phyloP scores from a whole-genome alignment of 1,284 basidiomycete genomes.

The Macrocystidia cucumis region DNA sequence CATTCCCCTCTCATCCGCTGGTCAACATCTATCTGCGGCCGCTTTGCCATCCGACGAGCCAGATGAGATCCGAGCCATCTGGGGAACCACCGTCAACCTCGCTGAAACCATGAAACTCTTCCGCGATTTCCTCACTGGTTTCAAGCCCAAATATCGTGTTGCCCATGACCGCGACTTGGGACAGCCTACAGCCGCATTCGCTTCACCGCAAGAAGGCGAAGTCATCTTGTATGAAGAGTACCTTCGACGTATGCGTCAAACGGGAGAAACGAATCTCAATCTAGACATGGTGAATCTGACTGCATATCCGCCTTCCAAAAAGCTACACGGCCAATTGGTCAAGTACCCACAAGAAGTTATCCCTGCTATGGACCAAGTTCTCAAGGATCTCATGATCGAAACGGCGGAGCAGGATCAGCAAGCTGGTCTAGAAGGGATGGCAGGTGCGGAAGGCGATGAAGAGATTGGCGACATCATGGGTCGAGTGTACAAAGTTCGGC shows the following conservation, averaged over 20 bases:
- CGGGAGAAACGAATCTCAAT: conserved; percentile 89
- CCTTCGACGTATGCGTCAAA: conserved; percentile 81
- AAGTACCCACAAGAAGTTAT: conserved; percentile 97
- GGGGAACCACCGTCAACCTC: conserved; percentile 94
- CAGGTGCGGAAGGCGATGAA: conserved; percentile 63
- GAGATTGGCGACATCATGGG: conserved; percentile 77
- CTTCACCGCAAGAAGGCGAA: conserved; percentile 63
- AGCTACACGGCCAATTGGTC: conserved; percentile 72
- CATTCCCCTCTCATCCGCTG: conserved; percentile 56
- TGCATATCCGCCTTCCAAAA: conserved; percentile 81
- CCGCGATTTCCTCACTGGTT: conserved; percentile 83
- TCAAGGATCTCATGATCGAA: conserved; percentile 88
- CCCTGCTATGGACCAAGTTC: conserved; percentile 93
- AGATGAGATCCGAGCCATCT: conserved; percentile 84
- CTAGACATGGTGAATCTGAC: conserved; percentile 87
- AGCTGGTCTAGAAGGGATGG: conserved; percentile 60
- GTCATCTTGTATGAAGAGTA: conserved; percentile 76
- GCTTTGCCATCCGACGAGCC: conserved; percentile 58
- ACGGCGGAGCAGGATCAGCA: conserved; percentile 73
- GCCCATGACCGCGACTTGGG: conserved; percentile 66
- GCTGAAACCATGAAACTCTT: conserved; percentile 89
- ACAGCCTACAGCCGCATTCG: conserved; percentile 43
- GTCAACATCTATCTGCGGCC: conserved; percentile 58
- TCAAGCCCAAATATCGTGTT: conserved; percentile 90
- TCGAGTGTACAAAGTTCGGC: conserved; percentile 86